A percentile compares a stretch with the other conserved stretches of the same genome.
These are phyloP conservation scores for Lathyrus oleraceus DNA, from an alignment of 306 rosid genomes.

Conservation along the genomic window DNA sequence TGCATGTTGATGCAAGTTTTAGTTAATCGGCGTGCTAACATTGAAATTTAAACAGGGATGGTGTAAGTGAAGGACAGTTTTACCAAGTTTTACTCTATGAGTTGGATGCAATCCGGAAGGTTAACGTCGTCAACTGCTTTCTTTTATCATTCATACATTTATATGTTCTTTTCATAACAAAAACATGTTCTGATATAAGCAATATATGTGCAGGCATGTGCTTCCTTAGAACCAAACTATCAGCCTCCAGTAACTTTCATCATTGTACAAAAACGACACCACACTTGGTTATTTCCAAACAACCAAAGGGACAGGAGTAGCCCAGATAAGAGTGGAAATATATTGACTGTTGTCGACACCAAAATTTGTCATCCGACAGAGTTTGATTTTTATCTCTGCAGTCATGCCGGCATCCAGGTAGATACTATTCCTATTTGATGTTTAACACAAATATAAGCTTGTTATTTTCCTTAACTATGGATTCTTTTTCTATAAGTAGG, in stretches of 20 bases:
- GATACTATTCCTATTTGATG: too few relatives aligned
- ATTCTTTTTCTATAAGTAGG: conserved; percentile 48
- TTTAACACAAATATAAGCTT: conserved; percentile 18
- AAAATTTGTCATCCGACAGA: too few relatives aligned
- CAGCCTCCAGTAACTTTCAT: conserved; percentile 93
- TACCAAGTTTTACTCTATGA: too few relatives aligned
- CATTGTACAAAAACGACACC: conserved; percentile 91
- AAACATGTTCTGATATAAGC: not conserved
- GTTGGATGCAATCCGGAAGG: too few relatives aligned
- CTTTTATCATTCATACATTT: too few relatives aligned
- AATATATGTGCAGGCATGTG: too few relatives aligned
- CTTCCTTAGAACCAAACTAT: too few relatives aligned
- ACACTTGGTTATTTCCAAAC: conserved; percentile 77
- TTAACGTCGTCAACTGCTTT: not conserved
- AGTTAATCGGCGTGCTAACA: conserved; percentile 1
- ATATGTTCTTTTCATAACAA: too few relatives aligned
- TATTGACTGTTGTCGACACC: too few relatives aligned
- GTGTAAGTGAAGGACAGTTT: conserved; percentile 97
- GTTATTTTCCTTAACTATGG: not conserved
- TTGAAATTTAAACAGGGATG: conserved; percentile 62
- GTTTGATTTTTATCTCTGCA: too few relatives aligned
- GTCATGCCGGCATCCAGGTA: too few relatives aligned
- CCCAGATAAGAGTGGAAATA: conserved; percentile 86
- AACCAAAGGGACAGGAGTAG: conserved; percentile 77
- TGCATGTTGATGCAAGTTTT: not conserved